These are phyloP conservation scores for Aechmea fasciata DNA, from an alignment of 176 grass and related monocot species.

Conservation along the genomic window DNA sequence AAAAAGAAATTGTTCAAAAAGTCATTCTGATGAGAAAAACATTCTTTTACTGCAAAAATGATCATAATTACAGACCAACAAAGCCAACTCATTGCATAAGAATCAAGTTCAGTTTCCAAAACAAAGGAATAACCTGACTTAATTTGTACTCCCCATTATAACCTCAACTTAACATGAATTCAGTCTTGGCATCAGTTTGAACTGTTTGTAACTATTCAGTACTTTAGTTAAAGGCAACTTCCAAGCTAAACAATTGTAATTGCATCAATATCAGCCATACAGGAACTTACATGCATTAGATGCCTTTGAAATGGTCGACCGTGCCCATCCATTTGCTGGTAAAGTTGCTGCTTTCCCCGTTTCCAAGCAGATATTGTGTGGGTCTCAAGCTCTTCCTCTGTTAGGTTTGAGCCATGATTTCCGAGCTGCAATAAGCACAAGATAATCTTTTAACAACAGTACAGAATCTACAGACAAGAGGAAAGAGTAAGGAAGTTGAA, in stretches of 20 bases:
- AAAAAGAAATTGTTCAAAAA: too few relatives aligned
- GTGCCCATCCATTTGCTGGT: conserved; percentile 44
- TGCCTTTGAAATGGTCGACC: conserved; percentile 44
- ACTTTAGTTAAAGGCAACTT: not conserved
- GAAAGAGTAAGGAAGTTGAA: not conserved
- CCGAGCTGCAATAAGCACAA: conserved; percentile 68
- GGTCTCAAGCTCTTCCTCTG: conserved; percentile 92
- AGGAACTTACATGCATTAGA: conserved; percentile 65
- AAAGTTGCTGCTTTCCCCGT: conserved; percentile 70
- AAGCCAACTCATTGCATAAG: too few relatives aligned
- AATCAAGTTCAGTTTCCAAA: too few relatives aligned
- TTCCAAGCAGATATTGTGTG: conserved; percentile 99
- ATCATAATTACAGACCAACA: too few relatives aligned
- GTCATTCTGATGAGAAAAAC: too few relatives aligned
- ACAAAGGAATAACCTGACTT: too few relatives aligned
- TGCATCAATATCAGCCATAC: not conserved
- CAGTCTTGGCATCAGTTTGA: not conserved
- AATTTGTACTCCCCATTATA: not conserved
- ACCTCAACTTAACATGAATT: not conserved
- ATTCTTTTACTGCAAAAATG: too few relatives aligned
- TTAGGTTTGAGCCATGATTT: conserved; percentile 81
- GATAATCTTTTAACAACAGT: conserved; percentile 15
- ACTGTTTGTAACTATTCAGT: not conserved
- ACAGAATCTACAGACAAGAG: not conserved
- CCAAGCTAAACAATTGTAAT: not conserved